Evolutionary conservation across 1,139 yeast species (phyloP), one percentile per base, ranked within the genome.

Genomic region (Geotrichum europaeum): DNA sequence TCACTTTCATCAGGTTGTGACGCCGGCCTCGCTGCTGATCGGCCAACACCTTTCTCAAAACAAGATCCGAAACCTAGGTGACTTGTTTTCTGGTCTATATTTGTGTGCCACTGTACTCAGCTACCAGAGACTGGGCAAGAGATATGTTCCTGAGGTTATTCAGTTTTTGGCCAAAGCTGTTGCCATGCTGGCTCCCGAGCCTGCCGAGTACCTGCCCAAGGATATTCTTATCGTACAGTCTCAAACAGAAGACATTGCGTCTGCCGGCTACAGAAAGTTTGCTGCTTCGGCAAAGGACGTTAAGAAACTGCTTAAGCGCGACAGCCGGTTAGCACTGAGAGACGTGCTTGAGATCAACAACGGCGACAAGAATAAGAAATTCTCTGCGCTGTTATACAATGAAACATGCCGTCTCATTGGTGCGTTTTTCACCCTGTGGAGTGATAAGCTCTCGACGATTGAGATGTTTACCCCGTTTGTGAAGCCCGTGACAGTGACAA

Each of bases 1-100:
- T 78, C 95, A 91, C 70, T 94, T 89, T 73, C 98, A 95, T 78
- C 79, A 90, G 65, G 87, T 94, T 20, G 92, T 86, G 4, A 91
- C 97, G 0, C 97, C 98, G 2, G 81, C 95, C 1, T 77, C 84
- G 49, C 81, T 94, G 50, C 73, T 90, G 53, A 84, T 91, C 78
- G 83, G 86, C 59, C 94, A 90, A 72, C 78, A 84, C 28, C 75
- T 92, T 59, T 83, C 86, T 50, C 82, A 81, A 63, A 70, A 80
- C 43, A 76, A 80, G 47, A 71, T 76, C 32, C 72, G 72, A 32
- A 67, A 78, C 6, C 62, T 77, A 32, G 72, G 72, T 13, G 80
- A 78, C 59, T 64, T 83, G 22, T 75, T 78, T 55, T 70, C 76
- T 49, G 85, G 94, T 43, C 72, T 87, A 2, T 85, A 83, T 64